Evolutionary conservation across 129 eudicot genomes (phyloP).

Genomic region (Flaveria brownii): DNA sequence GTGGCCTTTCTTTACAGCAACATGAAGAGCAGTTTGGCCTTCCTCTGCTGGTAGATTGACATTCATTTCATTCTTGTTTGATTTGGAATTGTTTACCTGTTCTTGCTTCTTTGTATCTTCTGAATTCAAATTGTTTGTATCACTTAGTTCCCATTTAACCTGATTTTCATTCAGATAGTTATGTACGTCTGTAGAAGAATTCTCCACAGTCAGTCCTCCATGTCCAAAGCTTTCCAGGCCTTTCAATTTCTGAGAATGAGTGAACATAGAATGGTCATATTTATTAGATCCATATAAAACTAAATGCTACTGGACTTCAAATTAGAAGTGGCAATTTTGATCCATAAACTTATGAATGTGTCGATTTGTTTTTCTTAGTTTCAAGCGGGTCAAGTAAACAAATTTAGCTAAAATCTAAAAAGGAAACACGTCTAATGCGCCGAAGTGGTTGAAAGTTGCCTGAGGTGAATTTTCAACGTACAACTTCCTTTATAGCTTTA

Average conservation of each 20-base stretch:
- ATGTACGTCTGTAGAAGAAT: conserved; percentile 22
- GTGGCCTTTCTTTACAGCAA: conserved; percentile 54
- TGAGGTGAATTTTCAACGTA: neutral
- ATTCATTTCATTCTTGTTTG: conserved; percentile 28
- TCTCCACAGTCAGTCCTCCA: conserved; percentile 34
- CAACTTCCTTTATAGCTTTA: neutral
- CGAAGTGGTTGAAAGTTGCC: neutral
- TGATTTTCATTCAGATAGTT: conserved; percentile 32
- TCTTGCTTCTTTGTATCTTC: conserved; percentile 28
- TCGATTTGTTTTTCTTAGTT: neutral
- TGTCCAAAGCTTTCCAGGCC: conserved; percentile 48
- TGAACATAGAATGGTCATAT: conserved; percentile 13
- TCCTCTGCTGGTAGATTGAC: conserved; percentile 45
- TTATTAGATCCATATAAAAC: conserved; percentile 19
- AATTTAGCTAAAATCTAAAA: neutral
- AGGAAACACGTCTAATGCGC: neutral
- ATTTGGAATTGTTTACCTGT: conserved; percentile 7
- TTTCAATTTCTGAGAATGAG: conserved; percentile 54
- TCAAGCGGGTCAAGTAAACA: neutral
- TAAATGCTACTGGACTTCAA: neutral
- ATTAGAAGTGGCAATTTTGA: conserved; percentile 5
- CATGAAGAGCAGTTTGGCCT: conserved; percentile 56
- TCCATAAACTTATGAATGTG: neutral
- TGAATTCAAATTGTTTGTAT: conserved; percentile 28
- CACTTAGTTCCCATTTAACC: conserved; percentile 29